Evolutionary conservation across 1,139 yeast genomes (phyloP), one percentile per base, ranked within the genome.

Genomic region (Zhuliangozyma blackwelliae): DNA sequence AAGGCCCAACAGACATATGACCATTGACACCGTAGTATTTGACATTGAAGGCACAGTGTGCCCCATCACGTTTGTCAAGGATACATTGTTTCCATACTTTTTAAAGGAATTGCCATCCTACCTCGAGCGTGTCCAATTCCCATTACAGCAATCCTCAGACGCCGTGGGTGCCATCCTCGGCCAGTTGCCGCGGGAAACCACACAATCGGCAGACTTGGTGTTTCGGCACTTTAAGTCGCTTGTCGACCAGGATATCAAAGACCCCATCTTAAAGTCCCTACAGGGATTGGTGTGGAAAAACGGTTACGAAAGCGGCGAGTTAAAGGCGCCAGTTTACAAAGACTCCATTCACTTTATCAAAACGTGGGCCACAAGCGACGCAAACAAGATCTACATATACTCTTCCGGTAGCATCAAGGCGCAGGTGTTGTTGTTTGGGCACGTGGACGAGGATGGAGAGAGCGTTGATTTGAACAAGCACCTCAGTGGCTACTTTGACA

Each of bases 41-140:
- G 97, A 88, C 49, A 87, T 88, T 22, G 97, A 90, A 55, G 97
- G 97, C 13, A 89, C 97, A 0, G 78, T 90, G 19, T 89, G 97
- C 54, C 90, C 96, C 3, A 88, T 89, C 26, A 72, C 89, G 1
- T 89, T 88, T 52, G 97, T 89, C 29, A 84, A 85, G 51, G 90
- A 85, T 28, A 66, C 63, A 3, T 63, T 89, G 31, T 83, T 77
- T 44, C 76, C 76, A 0, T 71, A 65, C 47, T 79, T 76, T 44
- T 61, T 76, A 32, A 53, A 55, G 35, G 37, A 51, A 51, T 43
- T 57, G 39, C 55, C 63, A 1, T 16, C 49, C 0, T 45, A 59
- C 9, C 45, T 74, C 10, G 19, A 35, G 5, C 26, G 29, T 10
- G 28, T 31, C 16, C 33, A 43, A 16, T 39, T 34, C 25, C 44